Conservation (phyloP, 257 asterid genomes). For the Capsicum rhomboideum region DNA sequence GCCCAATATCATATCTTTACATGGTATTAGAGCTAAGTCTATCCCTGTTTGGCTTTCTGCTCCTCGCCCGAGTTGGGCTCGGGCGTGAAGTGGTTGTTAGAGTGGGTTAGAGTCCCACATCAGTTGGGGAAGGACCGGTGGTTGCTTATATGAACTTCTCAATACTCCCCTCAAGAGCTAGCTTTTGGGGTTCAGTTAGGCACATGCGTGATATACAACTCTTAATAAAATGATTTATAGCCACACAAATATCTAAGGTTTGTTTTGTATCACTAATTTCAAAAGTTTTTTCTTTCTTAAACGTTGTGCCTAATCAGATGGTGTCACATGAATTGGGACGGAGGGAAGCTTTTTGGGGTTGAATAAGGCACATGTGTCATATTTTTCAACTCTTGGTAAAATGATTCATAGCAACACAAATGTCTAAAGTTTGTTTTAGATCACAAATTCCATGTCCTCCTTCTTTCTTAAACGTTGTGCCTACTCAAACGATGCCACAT, state of each 20-base stretch:
- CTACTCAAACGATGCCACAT: neutral
- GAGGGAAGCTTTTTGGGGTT: too few relatives aligned
- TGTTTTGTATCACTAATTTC: neutral
- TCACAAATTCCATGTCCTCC: neutral
- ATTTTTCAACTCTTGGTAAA: neutral
- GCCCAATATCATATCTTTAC: too few relatives aligned
- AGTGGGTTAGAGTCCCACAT: too few relatives aligned
- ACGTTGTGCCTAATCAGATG: neutral
- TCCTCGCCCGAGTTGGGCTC: neutral
- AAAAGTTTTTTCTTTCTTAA: neutral
- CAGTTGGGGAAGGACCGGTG: neutral
- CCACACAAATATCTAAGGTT: neutral
- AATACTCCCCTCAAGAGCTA: neutral
- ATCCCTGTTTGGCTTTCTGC: neutral
- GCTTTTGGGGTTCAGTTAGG: neutral
- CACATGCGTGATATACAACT: neutral
- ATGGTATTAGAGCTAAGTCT: neutral
- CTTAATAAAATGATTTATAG: neutral
- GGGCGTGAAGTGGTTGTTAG: neutral
- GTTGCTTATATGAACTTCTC: neutral
- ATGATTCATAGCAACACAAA: neutral
- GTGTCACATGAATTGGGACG: neutral
- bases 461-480: neutral
- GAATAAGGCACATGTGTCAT: neutral
- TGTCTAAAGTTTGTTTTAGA: neutral